These are phyloP conservation scores for Mimosa bimucronata DNA, from an alignment of 306 rosid genomes.

Conservation along the genomic window DNA sequence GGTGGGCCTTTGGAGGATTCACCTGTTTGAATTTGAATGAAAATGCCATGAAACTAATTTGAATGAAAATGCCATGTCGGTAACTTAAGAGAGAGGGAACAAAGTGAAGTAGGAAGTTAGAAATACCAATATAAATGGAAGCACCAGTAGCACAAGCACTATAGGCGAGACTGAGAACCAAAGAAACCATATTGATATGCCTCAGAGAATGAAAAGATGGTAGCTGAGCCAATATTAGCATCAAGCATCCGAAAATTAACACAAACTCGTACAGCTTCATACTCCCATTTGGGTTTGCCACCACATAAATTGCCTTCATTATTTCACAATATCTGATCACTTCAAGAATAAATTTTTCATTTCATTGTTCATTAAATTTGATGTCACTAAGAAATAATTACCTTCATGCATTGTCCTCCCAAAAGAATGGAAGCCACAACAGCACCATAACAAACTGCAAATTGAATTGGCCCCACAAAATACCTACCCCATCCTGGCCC, in stretches of 20 bases:
- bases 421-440: conserved; percentile 64
- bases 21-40: conserved; percentile 44
- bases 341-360: not conserved
- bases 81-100: not conserved
- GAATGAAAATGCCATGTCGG: not conserved
- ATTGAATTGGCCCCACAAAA: conserved; percentile 76
- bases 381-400: not conserved
- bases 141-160: conserved; percentile 67
- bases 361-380: not conserved
- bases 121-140: conserved; percentile 63
- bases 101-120: not conserved
- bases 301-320: conserved; percentile 63
- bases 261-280: conserved; percentile 74
- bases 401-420: conserved; percentile 91
- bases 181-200: conserved; percentile 69
- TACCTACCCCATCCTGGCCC: conserved; percentile 77
- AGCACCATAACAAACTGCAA: conserved; percentile 69
- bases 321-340: not conserved
- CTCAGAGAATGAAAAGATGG: conserved; percentile 84
- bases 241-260: conserved; percentile 70
- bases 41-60: not conserved
- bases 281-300: conserved; percentile 57
- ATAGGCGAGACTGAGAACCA: conserved; percentile 61
- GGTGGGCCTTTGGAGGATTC: conserved; percentile 62
- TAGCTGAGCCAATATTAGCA: conserved; percentile 75